Evolutionary conservation across 176 grass and related monocot genomes (phyloP), one percentile per base, ranked within the genome.

Genomic region (Triticum aestivum): DNA sequence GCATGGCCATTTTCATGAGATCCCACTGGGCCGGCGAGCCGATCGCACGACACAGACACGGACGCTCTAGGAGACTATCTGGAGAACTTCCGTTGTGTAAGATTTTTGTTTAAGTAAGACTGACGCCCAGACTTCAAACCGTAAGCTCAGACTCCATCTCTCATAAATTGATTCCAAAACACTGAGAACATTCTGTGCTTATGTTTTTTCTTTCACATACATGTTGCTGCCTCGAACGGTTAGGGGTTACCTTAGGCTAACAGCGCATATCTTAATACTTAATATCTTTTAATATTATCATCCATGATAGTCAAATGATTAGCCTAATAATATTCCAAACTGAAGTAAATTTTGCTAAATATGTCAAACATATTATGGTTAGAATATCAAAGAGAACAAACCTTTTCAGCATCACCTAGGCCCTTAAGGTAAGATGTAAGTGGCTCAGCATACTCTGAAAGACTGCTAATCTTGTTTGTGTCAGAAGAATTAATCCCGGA

Each of bases 401-500:
- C 97, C 97, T 99, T 99, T 86, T 99, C 94, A 18, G 75, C 18
- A 24, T 86, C 92, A 21, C 89, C 80, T 70, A 99, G 89, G 67
- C 76, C 75, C 85, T 94, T 86, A 56, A 97, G 97, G 82, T 94
- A 93, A 87, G 69, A 86, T 49, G 85, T 91, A 67, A 99, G 92
- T 6, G 97, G 97, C 65, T 91, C 88, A 76, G 79, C 83, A 88
- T 99, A 96, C 83, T 96, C 90, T 65, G 89, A 78, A 69, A 99
- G 86, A 87, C 93, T 94, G 71, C 77, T 81, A 64, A 99, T 89
- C 82, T 91, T 90, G 74, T 94, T 99, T 23, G 92, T 89, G 85
- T 99, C 92, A 77, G 64, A 93, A 30, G 90, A 94, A 87, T 96
- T 83, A 90, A 99, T 90, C 82, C 94, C 97, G 18, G 94, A 96